Percentiles rank a stretch among this genome's conserved stretches.
These are phyloP conservation scores for Claviceps capensis DNA, from an alignment of 2,329 filamentous ascomycete species.

Conservation along the genomic window DNA sequence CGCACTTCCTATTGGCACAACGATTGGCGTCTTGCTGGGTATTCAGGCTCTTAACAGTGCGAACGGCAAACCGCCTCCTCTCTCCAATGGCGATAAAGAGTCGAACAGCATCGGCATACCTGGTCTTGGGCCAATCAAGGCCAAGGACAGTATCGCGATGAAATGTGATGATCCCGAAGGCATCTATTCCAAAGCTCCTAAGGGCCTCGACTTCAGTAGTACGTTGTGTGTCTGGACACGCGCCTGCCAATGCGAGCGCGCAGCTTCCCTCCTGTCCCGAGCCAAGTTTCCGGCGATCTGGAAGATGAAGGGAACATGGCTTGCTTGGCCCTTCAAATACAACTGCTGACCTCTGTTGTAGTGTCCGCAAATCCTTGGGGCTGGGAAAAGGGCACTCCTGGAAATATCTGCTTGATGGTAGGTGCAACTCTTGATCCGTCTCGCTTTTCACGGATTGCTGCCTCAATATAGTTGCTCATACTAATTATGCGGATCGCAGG, in stretches of 20 bases:
- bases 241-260: not conserved
- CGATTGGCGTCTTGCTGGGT: constrained; percentile 34
- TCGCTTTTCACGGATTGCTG: not conserved
- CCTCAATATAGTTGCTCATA: not conserved
- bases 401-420: constrained; percentile 39
- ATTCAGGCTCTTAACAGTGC: constrained; percentile 30
- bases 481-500: not conserved
- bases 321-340: not conserved
- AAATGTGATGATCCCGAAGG: constrained; percentile 32
- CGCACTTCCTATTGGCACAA: constrained; percentile 34
- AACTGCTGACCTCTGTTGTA: constrained; percentile 11
- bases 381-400: constrained; percentile 22
- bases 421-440: not conserved
- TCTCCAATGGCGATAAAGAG: constrained; percentile 15
- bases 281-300: not conserved
- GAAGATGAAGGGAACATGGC: not conserved
- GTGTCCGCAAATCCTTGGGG: constrained; percentile 46
- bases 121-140: constrained; percentile 4
- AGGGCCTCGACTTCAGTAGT: constrained; percentile 31
- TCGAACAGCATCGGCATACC: constrained; percentile 2
- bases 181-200: constrained; percentile 28
- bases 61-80: constrained; percentile 30
- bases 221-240: constrained; percentile 14
- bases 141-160: constrained; percentile 21
- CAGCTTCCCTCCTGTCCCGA: too few species aligned